phyloP scores from a whole-genome alignment of 2,329 filamentous ascomycete species.

The Aspergillus nomiae region DNA sequence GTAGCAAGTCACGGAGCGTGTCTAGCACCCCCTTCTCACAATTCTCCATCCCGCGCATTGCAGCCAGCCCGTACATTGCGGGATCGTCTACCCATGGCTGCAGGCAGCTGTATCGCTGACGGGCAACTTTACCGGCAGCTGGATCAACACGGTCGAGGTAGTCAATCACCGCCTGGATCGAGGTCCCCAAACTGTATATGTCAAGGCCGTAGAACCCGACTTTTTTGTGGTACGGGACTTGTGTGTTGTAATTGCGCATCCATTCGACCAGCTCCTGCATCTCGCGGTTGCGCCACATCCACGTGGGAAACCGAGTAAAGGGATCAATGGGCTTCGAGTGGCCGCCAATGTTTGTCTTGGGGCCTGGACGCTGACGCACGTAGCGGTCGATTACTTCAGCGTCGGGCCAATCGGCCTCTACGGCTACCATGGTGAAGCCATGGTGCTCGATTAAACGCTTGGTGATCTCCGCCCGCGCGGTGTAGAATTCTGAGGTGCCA shows the following conservation, averaged over 20 bases:
- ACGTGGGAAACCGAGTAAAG: conserved; percentile 56
- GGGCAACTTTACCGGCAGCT: conserved; percentile 46
- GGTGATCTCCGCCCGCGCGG: conserved; percentile 54
- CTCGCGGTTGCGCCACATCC: conserved; percentile 60
- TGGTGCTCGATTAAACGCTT: conserved; percentile 53
- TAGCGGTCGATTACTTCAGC: conserved; percentile 55
- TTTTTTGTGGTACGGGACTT: conserved; percentile 30
- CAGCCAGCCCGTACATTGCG: conserved; percentile 50
- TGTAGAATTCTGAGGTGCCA: conserved; percentile 59
- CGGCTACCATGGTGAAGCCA: conserved; percentile 54
- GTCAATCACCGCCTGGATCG: conserved; percentile 50
- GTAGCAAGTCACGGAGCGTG: conserved; percentile 50
- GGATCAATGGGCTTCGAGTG: conserved; percentile 34
- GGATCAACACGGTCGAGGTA: conserved; percentile 53
- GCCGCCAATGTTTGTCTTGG: conserved; percentile 34
- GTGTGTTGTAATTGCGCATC: conserved; percentile 50
- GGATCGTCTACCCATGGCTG: conserved; percentile 54
- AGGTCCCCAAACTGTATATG: conserved; percentile 52
- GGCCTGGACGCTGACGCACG: conserved; percentile 48
- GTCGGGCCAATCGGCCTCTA: conserved; percentile 59
- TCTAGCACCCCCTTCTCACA: conserved; percentile 50
- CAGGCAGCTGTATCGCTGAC: conserved; percentile 49
- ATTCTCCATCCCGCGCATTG: conserved; percentile 43
- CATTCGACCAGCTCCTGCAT: conserved; percentile 55
- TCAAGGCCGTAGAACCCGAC: conserved; percentile 56